Evolutionary conservation across 768 basidiomycete species (phyloP), one percentile per base, ranked within the genome.

Genomic region (Phallus indusiatus): DNA sequence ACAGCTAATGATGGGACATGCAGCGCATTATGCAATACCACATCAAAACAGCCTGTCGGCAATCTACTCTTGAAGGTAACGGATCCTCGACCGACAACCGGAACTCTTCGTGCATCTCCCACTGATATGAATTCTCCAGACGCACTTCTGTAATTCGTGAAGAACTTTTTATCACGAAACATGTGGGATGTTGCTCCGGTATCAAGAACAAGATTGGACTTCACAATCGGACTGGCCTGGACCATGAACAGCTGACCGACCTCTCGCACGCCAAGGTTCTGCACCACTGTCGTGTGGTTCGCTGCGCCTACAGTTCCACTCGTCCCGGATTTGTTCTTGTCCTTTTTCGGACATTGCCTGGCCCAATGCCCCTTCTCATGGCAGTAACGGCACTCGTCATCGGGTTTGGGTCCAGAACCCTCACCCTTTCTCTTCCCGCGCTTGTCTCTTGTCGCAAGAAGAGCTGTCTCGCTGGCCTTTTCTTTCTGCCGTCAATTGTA

Each of bases 361-460:
- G 59, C 52, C 65, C 65, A 67, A 42, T 66, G 65, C 8, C 66
- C 66, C 22, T 60, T 64, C 0, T 53, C 20, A 22, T 59, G n/a
- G 47, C 65, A 66, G 35, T 63, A 48, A 33, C 24, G 49, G 54
- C 65, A 66, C 33, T 61, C 48, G 35, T 65, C 64, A 5, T 63
- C 60, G n/a, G 24, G 53, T 1, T 51, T 59, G 8, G 42, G 21
- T 52, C 36, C 52, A n/a, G 16, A 20, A 20, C n/a, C 16, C n/a
- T 28, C 24, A 17, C 52, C 24, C 28, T 22, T 53, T 28, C 22
- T 53, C 24, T 20, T n/a, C 17, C 24, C n/a, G 18, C 48, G 14
- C 8, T 22, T 56, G 53, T 20, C 9, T 12, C 54, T 56, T 11
- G 24, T 47, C 36, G 42, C 48, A 8, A 24, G 37, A 21, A 34